A percentile compares a stretch with the other conserved stretches of the same genome.
These are phyloP conservation scores for Platanthera zijinensis DNA, from an alignment of 106 monocot genomes.

Conservation along the genomic window DNA sequence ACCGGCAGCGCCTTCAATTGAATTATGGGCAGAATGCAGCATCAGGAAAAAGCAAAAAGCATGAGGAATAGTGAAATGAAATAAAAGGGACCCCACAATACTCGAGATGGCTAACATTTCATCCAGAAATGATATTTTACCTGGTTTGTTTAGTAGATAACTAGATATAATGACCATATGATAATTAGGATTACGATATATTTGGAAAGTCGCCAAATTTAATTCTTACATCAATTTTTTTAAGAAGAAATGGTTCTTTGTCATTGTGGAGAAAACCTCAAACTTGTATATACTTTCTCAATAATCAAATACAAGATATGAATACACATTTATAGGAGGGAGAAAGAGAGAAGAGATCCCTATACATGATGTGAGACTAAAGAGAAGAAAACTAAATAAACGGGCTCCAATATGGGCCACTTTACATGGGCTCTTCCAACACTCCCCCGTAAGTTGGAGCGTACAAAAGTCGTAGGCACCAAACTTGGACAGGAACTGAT, in stretches of 20 bases:
- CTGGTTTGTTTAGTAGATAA: neutral
- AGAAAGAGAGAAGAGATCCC: no score
- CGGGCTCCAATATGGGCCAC: no score
- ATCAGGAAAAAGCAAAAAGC: neutral
- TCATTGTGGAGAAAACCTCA: neutral
- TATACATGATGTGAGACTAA: no score
- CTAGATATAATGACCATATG: neutral
- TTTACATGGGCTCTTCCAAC: no score
- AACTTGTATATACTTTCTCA: neutral
- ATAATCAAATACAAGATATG: neutral
- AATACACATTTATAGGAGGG: no score
- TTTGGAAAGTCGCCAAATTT: neutral
- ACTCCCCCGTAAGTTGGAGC: no score
- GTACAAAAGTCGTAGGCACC: no score
- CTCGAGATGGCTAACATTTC: neutral
- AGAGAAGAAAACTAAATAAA: no score
- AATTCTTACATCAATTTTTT: neutral
- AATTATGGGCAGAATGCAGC: no score
- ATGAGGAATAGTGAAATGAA: neutral
- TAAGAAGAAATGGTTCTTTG: neutral
- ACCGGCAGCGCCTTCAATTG: neutral
- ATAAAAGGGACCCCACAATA: neutral
- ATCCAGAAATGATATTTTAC: neutral
- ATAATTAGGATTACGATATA: constrained; percentile 1
- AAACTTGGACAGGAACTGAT: no score